Conservation (phyloP, 2,329 filamentous ascomycete species). For the Aspergillus ustus region DNA sequence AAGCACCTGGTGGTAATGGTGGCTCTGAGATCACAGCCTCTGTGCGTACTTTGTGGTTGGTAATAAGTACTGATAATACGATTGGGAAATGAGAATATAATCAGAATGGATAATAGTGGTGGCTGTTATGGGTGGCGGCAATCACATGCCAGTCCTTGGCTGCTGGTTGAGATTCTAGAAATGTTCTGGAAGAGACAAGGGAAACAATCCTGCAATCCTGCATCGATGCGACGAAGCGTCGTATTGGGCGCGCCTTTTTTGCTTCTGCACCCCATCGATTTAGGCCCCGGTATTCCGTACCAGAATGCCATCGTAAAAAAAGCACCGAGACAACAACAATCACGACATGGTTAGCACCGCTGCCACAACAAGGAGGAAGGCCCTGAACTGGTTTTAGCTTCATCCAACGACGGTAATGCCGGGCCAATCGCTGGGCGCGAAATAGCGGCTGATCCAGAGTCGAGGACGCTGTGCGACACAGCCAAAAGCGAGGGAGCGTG, state of each 20-base stretch:
- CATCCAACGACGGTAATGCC: conserved; percentile 9
- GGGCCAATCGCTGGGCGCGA: conserved; percentile 12
- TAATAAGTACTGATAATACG: not conserved
- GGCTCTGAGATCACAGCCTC: not conserved
- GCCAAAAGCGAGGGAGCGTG: not conserved
- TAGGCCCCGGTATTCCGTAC: not conserved
- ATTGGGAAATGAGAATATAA: not conserved
- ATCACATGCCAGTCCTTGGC: conserved; percentile 16
- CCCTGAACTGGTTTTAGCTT: conserved; percentile 1
- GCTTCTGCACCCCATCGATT: conserved; percentile 1
- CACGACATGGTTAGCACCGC: not conserved
- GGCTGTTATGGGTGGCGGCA: conserved; percentile 3
- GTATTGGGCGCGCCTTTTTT: conserved; percentile 7
- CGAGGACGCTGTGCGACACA: conserved; percentile 17
- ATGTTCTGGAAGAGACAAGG: conserved; percentile 17
- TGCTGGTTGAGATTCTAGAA: conserved; percentile 19
- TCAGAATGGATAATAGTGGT: not conserved
- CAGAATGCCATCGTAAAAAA: not conserved
- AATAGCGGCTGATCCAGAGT: conserved; percentile 21
- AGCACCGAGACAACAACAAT: not conserved
- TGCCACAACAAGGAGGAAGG: not conserved
- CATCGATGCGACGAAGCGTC: not conserved
- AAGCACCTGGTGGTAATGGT: not conserved
- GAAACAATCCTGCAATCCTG: conserved; percentile 2
- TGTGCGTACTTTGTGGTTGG: not conserved